Base-by-base conservation (phyloP, 345 rosid species). In the Dimocarpus longan region DNA sequence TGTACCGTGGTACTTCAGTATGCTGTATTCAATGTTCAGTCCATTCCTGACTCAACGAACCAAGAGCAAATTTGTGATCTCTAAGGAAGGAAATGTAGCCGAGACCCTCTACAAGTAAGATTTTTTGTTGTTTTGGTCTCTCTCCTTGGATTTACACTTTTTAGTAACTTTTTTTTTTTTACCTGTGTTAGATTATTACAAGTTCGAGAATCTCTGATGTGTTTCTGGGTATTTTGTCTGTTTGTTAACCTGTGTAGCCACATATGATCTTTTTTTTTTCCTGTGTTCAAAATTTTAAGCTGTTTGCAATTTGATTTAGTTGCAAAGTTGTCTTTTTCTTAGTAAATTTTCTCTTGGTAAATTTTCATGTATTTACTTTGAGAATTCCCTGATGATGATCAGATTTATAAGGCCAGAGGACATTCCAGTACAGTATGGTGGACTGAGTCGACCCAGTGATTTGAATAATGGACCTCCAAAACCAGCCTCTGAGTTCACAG, bases 1-100 rank as follows among this genome's bases (percentile, higher is more conserved):
- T 70, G 99, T 96, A 42, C 99, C 99, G 4, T 96, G 99, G 99
- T 94, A 93, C 94, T 96, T 96, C 78, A 93, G 94, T 79, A 68
- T 88, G 62, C 70, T 96, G 82, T 96, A 90, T 75, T 93, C 98
- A 16, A 84, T 96, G 97, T 88, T 94, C 79, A 94, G 95, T 76
- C 99, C 99, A 0, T 93, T 96, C 85, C 63, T 96, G 70, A 96
- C 99, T 56, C 99, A 94, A 70, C 83, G 99, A 74, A 97, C 99
- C 24, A 97, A 93, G 93, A 94, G 93, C 92, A 97, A 97, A 85
- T 94, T 94, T 80, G 93, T 97, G 10, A 89, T 97, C 80, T 92
- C 97, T 0, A 94, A 86, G 85, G 95, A 97, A 90, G 98, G 98
- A 76, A 83, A 87, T 77, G 93, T 88, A 15, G 97, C 99, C 0